Evolutionary conservation across 2,329 filamentous ascomycete genomes (phyloP).

Genomic region (Penicillium psychrosexuale): DNA sequence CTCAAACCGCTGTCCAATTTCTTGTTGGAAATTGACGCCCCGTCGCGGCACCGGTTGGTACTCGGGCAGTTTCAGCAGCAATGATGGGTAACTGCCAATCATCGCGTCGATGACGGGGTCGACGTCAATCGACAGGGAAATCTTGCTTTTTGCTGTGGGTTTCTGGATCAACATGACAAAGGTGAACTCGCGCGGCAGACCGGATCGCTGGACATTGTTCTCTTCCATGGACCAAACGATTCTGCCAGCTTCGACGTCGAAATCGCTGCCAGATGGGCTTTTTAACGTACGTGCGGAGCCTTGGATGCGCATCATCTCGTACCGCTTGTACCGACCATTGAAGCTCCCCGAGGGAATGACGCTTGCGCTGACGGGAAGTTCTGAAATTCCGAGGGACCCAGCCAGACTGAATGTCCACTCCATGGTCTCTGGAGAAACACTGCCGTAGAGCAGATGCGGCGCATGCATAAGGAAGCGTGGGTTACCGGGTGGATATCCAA

Average conservation of each 20-base stretch:
- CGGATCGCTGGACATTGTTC: constrained; percentile 48
- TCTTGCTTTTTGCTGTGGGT: constrained; percentile 38
- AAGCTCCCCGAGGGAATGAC: constrained; percentile 43
- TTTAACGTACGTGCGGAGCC: constrained; percentile 45
- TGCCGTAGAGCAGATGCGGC: constrained; percentile 50
- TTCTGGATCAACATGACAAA: constrained; percentile 51
- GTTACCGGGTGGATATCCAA: constrained; percentile 22
- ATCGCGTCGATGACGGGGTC: constrained; percentile 43
- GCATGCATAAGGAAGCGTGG: constrained; percentile 51
- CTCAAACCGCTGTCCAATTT: constrained; percentile 47
- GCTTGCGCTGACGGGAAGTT: constrained; percentile 43
- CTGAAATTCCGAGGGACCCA: constrained; percentile 47
- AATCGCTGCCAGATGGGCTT: constrained; percentile 34
- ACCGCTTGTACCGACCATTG: constrained; percentile 44
- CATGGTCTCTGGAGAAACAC: constrained; percentile 48
- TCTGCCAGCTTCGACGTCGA: constrained; percentile 45
- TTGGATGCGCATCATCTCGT: constrained; percentile 52
- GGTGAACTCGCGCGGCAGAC: constrained; percentile 51
- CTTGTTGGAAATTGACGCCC: constrained; percentile 39
- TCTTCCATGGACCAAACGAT: constrained; percentile 53
- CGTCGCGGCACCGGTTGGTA: constrained; percentile 41
- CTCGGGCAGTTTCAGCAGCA: constrained; percentile 37
- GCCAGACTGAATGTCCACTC: constrained; percentile 50
- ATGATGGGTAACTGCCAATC: constrained; percentile 43
- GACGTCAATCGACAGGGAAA: constrained; percentile 43